phyloP scores from a whole-genome alignment of 1,284 basidiomycete genomes.

The Pisolithus thermaeus region DNA sequence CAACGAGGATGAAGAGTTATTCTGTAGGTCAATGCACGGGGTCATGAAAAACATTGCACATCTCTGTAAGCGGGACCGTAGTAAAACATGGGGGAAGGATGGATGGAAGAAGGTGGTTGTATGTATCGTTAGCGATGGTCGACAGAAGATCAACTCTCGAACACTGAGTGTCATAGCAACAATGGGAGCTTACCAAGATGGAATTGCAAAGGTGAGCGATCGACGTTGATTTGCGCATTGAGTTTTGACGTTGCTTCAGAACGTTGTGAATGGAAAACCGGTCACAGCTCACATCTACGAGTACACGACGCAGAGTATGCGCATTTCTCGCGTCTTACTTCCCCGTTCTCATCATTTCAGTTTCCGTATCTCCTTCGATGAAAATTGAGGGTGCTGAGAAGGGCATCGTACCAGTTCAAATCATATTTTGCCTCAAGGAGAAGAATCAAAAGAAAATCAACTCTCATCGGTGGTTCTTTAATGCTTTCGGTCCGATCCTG shows the following conservation, averaged over 20 bases:
- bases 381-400: constrained; percentile 81
- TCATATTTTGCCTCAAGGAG: too few species aligned
- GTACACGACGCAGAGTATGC: constrained; percentile 82
- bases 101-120: constrained; percentile 91
- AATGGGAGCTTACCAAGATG: constrained; percentile 84
- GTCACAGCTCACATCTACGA: constrained; percentile 95
- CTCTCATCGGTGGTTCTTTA: too few species aligned
- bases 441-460: too few species aligned
- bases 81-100: constrained; percentile 93
- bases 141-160: constrained; percentile 80
- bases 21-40: constrained; percentile 87
- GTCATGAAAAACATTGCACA: constrained; percentile 87
- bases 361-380: constrained; percentile 75
- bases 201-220: constrained; percentile 74
- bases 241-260: constrained; percentile 34
- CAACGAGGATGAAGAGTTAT: constrained; percentile 71
- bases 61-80: constrained; percentile 75
- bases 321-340: neutral
- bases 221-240: neutral
- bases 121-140: constrained; percentile 49
- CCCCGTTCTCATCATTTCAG: constrained; percentile 36
- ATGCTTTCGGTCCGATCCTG: too few species aligned
- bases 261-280: constrained; percentile 77
- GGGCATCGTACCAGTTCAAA: constrained; percentile 79
- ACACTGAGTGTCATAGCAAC: constrained; percentile 84